phyloP scores from a whole-genome alignment of 208 protist genomes.

The Trypanosoma brucei region DNA sequence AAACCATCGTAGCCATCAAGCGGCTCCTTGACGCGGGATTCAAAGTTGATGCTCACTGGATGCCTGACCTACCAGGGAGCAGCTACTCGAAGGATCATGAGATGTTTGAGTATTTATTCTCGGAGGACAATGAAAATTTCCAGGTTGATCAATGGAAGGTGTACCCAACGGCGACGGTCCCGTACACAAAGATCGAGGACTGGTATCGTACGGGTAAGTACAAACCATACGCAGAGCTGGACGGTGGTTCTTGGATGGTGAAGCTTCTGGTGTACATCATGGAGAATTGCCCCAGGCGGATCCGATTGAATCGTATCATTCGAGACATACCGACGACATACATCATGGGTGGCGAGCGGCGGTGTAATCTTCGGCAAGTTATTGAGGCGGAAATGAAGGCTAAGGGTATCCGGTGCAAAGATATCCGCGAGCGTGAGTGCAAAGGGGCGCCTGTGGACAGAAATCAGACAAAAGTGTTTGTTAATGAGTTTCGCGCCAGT shows the following conservation, averaged over 20 bases:
- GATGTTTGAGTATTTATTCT: conserved; percentile 89
- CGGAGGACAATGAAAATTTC: conserved; percentile 89
- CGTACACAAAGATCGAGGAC: conserved; percentile 97
- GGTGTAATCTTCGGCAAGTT: conserved; percentile 97
- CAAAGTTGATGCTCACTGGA: conserved; percentile 99
- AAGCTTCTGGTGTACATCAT: conserved; percentile 96
- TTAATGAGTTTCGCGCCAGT: conserved; percentile 76
- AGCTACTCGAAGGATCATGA: conserved; percentile 93
- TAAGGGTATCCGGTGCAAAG: conserved; percentile 86
- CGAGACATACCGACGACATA: conserved; percentile 98
- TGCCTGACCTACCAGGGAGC: conserved; percentile 99
- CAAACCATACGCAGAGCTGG: conserved; percentile 92
- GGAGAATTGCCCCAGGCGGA: conserved; percentile 95
- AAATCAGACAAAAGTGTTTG: conserved; percentile 56
- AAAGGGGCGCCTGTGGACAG: conserved; percentile 70
- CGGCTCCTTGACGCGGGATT: conserved; percentile 96
- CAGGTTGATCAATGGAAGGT: conserved; percentile 99
- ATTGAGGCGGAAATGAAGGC: conserved; percentile 94
- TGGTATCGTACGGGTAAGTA: conserved; percentile 95
- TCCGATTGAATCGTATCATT: conserved; percentile 98
- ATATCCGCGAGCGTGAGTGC: conserved; percentile 94
- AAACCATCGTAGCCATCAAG: conserved; percentile 91
- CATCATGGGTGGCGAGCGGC: conserved; percentile 96
- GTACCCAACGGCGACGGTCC: conserved; percentile 99
- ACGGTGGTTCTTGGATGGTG: conserved; percentile 79